Evolutionary conservation across 192 early-diverging fungal genomes (phyloP).

Genomic region (Coemansia sp.): DNA sequence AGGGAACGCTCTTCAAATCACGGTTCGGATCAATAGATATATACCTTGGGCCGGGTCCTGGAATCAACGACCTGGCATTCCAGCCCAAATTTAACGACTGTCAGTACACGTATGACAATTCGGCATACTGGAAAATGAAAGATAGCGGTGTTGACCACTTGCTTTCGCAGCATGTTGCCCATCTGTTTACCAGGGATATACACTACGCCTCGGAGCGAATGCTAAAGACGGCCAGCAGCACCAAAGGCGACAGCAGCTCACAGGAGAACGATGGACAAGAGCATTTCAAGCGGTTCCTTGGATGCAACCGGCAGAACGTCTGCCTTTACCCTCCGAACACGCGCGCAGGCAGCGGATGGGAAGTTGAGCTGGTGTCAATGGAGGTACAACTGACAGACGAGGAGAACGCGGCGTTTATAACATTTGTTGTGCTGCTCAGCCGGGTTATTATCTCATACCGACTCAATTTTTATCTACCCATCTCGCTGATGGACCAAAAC

Average conservation of each 20-base stretch:
- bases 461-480: constrained; percentile 94
- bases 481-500: constrained; percentile 94
- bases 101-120: constrained; percentile 72
- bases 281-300: constrained; percentile 98
- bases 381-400: constrained; percentile 96
- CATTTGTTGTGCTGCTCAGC: constrained; percentile 93
- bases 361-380: constrained; percentile 95
- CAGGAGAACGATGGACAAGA: constrained; percentile 63
- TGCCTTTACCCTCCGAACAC: constrained; percentile 97
- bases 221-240: constrained; percentile 58
- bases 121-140: constrained; percentile 70
- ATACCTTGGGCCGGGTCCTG: constrained; percentile 68
- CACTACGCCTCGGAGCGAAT: constrained; percentile 86
- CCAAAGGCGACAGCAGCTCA: neutral
- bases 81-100: constrained; percentile 91
- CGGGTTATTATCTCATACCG: constrained; percentile 81
- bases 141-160: constrained; percentile 81
- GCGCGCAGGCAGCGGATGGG: constrained; percentile 87
- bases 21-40: constrained; percentile 92
- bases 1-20: constrained; percentile 86
- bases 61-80: constrained; percentile 57
- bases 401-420: constrained; percentile 93
- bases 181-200: constrained; percentile 95
- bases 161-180: constrained; percentile 88
- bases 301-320: constrained; percentile 97